Conservation (phyloP, 306 rosid genomes). For the Rosa persica region DNA sequence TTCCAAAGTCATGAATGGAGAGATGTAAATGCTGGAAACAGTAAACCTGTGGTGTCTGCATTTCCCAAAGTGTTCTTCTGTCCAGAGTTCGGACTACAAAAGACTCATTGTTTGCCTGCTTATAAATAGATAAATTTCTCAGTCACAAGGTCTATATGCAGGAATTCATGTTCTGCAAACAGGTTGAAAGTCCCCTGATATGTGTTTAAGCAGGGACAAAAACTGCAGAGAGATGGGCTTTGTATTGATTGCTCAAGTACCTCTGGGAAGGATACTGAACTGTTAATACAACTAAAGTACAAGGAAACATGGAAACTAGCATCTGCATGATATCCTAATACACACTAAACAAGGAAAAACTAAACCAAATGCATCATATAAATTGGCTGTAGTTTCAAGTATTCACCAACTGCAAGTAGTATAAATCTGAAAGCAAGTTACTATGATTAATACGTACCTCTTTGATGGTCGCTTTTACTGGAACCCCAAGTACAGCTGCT, state of each 20-base stretch:
- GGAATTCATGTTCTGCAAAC: neutral
- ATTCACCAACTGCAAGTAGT: neutral
- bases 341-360: neutral
- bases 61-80: constrained; percentile 90
- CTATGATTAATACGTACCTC: constrained; percentile 54
- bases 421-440: neutral
- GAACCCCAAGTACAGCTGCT: constrained; percentile 96
- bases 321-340: neutral
- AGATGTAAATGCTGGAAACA: constrained; percentile 16
- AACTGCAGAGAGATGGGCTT: neutral
- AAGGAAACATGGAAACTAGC: constrained; percentile 3
- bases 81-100: constrained; percentile 83
- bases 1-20: neutral
- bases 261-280: neutral
- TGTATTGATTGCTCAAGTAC: neutral
- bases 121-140: constrained; percentile 24
- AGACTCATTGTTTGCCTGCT: constrained; percentile 79
- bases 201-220: neutral
- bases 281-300: neutral
- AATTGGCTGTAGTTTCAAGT: neutral
- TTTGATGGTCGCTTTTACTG: constrained; percentile 92
- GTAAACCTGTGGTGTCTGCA: constrained; percentile 98
- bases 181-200: neutral
- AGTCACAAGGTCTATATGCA: constrained; percentile 14
- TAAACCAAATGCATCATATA: neutral